Evolutionary conservation across 768 basidiomycete species (phyloP).

Genomic region (Lactarius pseudohatsudake): DNA sequence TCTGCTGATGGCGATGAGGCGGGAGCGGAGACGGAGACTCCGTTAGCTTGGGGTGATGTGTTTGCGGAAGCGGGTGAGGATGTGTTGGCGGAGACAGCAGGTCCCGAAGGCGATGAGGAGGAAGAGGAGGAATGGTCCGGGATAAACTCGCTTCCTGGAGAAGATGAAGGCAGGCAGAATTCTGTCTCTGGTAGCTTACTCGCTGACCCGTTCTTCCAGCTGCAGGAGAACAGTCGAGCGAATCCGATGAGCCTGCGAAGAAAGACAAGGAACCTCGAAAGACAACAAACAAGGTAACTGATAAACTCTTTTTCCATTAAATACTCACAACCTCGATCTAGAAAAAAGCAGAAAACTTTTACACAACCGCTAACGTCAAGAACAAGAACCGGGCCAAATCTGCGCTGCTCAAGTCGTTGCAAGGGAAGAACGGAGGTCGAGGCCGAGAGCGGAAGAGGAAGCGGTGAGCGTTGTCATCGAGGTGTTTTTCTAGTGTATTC

Average conservation of each 20-base stretch:
- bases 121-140: conserved; percentile 34
- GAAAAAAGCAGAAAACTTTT: conserved; percentile 91
- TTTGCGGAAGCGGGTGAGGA: conserved; percentile 52
- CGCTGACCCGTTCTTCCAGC: conserved; percentile 30
- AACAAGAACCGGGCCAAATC: conserved; percentile 76
- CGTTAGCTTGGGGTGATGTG: conserved; percentile 84
- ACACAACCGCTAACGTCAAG: conserved; percentile 80
- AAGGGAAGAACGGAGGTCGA: conserved; percentile 23
- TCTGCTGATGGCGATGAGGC: conserved; percentile 41
- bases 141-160: conserved; percentile 24
- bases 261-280: conserved; percentile 64
- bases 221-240: conserved; percentile 36
- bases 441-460: conserved; percentile 22
- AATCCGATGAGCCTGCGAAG: conserved; percentile 35
- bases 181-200: background rate
- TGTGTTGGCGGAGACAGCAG: conserved; percentile 20
- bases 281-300: conserved; percentile 86
- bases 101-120: conserved; percentile 33
- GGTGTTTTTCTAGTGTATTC: background rate
- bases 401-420: conserved; percentile 54
- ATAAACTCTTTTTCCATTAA: conserved; percentile 8
- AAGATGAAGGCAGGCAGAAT: conserved; percentile 22
- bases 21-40: conserved; percentile 40
- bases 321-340: conserved; percentile 33
- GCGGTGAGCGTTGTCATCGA: conserved; percentile 14